Evolutionary conservation across 768 basidiomycete species (phyloP).

Genomic region (Naganishia vaughanmartiniae): DNA sequence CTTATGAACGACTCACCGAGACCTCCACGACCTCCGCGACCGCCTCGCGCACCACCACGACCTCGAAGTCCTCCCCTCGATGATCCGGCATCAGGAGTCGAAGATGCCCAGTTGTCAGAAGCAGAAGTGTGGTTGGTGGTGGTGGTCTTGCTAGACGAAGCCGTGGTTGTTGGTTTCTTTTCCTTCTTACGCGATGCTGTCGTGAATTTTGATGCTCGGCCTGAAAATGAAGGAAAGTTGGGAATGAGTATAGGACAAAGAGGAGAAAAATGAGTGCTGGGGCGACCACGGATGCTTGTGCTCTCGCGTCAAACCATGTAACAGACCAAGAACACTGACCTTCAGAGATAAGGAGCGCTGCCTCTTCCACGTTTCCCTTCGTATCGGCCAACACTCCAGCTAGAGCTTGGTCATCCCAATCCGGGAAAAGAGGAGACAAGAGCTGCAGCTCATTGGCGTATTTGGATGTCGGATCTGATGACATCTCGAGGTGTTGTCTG

Average conservation of each 20-base stretch:
- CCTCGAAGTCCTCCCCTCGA: slow-evolving; percentile 43
- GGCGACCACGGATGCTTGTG: not conserved
- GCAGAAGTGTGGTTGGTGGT: slow-evolving; percentile 45
- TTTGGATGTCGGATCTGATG: slow-evolving; percentile 41
- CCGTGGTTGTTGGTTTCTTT: slow-evolving; percentile 41
- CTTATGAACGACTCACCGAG: slow-evolving; percentile 11
- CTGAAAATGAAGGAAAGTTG: slow-evolving; percentile 31
- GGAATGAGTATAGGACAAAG: not conserved
- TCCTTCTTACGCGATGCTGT: slow-evolving; percentile 45
- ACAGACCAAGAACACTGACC: slow-evolving; percentile 37
- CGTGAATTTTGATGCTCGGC: slow-evolving; percentile 52
- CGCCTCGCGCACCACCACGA: slow-evolving; percentile 46
- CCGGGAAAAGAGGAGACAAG: slow-evolving; percentile 51
- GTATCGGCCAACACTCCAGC: slow-evolving; percentile 49
- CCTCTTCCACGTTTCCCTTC: slow-evolving; percentile 51
- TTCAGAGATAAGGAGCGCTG: slow-evolving; percentile 50
- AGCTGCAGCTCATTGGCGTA: slow-evolving; percentile 47
- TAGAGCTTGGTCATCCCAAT: slow-evolving; percentile 51
- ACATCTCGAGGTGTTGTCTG: not conserved
- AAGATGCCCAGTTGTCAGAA: slow-evolving; percentile 37
- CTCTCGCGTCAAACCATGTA: not conserved
- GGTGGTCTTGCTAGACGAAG: slow-evolving; percentile 28
- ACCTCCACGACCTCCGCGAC: slow-evolving; percentile 46
- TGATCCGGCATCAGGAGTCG: slow-evolving; percentile 5
- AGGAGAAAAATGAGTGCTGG: not conserved